Evolutionary conservation across 2,329 filamentous ascomycete genomes (phyloP).

Genomic region (Pseudogymnoascus sp.): DNA sequence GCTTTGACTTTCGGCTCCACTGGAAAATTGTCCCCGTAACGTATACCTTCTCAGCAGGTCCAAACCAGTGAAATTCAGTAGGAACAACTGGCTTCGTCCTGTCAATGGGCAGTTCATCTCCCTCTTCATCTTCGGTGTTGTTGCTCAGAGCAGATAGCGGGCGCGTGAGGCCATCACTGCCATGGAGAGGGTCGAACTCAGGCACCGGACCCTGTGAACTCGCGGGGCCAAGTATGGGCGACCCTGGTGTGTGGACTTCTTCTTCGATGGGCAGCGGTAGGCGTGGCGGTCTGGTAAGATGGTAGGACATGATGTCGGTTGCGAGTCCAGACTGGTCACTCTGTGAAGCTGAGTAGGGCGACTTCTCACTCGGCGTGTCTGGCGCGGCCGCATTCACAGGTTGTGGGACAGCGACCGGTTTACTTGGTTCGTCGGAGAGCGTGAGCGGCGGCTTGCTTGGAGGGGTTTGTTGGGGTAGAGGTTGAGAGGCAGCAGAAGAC

Average conservation of each 20-base stretch:
- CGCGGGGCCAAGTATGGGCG: slow-evolving; percentile 71
- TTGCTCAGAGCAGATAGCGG: slow-evolving; percentile 52
- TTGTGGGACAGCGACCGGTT: slow-evolving; percentile 46
- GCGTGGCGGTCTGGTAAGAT: slow-evolving; percentile 67
- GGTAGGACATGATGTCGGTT: slow-evolving; percentile 49
- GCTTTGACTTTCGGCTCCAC: slow-evolving; percentile 88
- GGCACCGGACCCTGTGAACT: slow-evolving; percentile 35
- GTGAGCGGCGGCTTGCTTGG: neutral
- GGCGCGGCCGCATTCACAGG: slow-evolving; percentile 20
- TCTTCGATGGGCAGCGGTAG: slow-evolving; percentile 90
- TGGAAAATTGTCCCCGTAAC: slow-evolving; percentile 96
- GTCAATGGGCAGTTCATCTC: slow-evolving; percentile 67
- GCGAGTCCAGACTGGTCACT: slow-evolving; percentile 41
- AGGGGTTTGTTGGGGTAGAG: slow-evolving; percentile 3
- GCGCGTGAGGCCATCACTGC: slow-evolving; percentile 36
- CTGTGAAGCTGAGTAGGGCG: slow-evolving; percentile 21
- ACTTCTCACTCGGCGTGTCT: slow-evolving; percentile 24
- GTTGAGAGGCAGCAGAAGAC: neutral
- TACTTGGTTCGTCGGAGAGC: slow-evolving; percentile 35
- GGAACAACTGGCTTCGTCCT: slow-evolving; percentile 72
- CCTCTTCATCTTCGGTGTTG: slow-evolving; percentile 70
- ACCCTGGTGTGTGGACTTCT: slow-evolving; percentile 80
- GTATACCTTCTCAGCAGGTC: slow-evolving; percentile 80
- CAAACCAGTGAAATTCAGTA: slow-evolving; percentile 76
- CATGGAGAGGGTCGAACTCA: slow-evolving; percentile 38